Conservation (phyloP, 2,329 filamentous ascomycete genomes). For the Ophiostoma novo-ulmi region DNA sequence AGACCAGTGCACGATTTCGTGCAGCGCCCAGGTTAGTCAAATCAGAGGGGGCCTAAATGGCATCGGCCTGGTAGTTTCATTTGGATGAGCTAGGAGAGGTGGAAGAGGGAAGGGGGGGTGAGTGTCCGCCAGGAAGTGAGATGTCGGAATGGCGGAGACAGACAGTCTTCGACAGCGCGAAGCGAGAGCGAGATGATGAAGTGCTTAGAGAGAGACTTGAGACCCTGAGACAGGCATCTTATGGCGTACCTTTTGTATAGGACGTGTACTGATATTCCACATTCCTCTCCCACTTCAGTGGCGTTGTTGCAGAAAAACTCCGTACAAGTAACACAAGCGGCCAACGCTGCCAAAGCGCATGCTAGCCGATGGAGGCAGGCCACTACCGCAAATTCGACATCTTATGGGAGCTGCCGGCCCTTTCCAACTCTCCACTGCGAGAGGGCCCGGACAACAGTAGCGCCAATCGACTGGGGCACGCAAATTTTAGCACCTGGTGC, state of each 20-base stretch:
- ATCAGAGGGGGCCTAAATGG: not conserved
- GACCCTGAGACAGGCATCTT: not conserved
- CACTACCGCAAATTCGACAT: constrained; percentile 12
- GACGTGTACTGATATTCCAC: not conserved
- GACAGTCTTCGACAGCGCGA: not conserved
- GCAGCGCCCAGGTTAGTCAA: not conserved
- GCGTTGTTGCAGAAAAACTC: not conserved
- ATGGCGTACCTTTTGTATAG: not conserved
- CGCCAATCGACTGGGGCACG: not conserved
- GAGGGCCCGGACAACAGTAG: not conserved
- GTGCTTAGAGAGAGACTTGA: not conserved
- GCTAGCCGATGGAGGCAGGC: constrained; percentile 7
- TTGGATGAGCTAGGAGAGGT: constrained; percentile 9
- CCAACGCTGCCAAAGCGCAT: not conserved
- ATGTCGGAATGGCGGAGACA: not conserved
- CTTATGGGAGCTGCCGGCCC: constrained; percentile 4
- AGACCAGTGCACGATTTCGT: not conserved
- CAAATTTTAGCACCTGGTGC: constrained; percentile 14
- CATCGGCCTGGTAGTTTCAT: constrained; percentile 9
- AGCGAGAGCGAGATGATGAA: constrained; percentile 8
- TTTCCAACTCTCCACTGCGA: constrained; percentile 4
- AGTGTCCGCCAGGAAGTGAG: not conserved
- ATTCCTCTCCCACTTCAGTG: not conserved
- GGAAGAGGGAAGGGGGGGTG: not conserved
- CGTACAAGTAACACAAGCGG: not conserved